Percentiles rank a stretch among this genome's conserved stretches.
Evolutionary conservation across 192 early-diverging fungal genomes (phyloP).

Genomic region (Backusella australiensis): DNA sequence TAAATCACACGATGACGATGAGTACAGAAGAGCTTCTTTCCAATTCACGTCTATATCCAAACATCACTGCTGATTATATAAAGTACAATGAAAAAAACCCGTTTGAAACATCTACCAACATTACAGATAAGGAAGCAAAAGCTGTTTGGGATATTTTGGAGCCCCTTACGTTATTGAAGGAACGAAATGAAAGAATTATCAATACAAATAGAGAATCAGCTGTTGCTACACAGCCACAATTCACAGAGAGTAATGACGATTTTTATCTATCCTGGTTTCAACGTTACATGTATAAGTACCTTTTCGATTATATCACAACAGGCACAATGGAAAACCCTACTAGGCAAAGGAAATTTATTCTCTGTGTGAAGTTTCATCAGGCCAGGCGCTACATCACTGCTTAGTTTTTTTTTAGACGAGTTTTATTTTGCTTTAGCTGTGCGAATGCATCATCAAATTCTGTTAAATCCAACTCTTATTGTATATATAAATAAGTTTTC

Average conservation of each 20-base stretch:
- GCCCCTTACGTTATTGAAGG: not conserved
- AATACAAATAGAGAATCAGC: not conserved
- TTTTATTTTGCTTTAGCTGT: not conserved
- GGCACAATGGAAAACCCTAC: not conserved
- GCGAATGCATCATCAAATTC: not conserved
- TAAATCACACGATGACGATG: slow-evolving; percentile 19
- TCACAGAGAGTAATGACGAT: not conserved
- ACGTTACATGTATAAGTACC: slow-evolving; percentile 3
- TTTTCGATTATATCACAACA: slow-evolving; percentile 5
- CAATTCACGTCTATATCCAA: not conserved
- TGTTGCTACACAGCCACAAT: slow-evolving; percentile 4
- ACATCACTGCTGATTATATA: not conserved
- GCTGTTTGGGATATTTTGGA: slow-evolving; percentile 9
- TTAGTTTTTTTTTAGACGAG: not conserved
- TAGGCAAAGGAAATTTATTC: not conserved
- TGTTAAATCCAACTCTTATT: not conserved
- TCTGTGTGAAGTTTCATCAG: not conserved
- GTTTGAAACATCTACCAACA: not conserved
- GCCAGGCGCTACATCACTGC: not conserved
- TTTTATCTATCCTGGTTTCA: not conserved
- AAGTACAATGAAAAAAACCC: not conserved
- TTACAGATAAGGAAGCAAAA: slow-evolving; percentile 10
- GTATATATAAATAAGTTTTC: not conserved
- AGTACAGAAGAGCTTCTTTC: not conserved
- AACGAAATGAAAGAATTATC: not conserved